Conservation (phyloP, 148 eudicot species). For the Cornus kousa region DNA sequence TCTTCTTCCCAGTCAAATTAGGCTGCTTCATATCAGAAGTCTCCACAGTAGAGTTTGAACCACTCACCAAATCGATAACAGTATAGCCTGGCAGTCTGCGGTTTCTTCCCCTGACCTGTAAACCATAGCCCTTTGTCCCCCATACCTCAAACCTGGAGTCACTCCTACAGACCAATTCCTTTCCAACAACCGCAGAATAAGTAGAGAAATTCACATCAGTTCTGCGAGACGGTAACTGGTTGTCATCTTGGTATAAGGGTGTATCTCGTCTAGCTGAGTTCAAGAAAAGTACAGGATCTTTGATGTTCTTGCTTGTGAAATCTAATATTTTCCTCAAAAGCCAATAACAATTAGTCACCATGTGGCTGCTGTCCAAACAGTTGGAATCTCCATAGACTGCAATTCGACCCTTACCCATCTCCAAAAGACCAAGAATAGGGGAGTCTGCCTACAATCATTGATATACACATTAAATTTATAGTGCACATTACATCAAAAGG, state of each 20-base stretch:
- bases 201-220: constrained; percentile 85
- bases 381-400: constrained; percentile 95
- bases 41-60: constrained; percentile 49
- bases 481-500: background rate
- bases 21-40: constrained; percentile 21
- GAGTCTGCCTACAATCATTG: constrained; percentile 55
- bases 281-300: constrained; percentile 75
- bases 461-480: background rate
- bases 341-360: constrained; percentile 96
- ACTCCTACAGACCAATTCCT: constrained; percentile 74
- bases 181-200: constrained; percentile 77
- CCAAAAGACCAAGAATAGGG: constrained; percentile 72
- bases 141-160: constrained; percentile 89
- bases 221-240: constrained; percentile 84
- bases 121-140: constrained; percentile 86
- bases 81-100: constrained; percentile 74
- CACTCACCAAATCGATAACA: constrained; percentile 41
- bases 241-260: constrained; percentile 54
- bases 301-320: constrained; percentile 63
- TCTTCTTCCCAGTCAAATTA: constrained; percentile 26
- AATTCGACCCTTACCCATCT: constrained; percentile 69
- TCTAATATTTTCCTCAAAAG: constrained; percentile 79
- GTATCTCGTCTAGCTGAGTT: constrained; percentile 56
- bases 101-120: constrained; percentile 65
- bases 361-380: constrained; percentile 98